Base-by-base conservation (phyloP, 1,284 basidiomycete species). In the Sanghuangporus weigelae region DNA sequence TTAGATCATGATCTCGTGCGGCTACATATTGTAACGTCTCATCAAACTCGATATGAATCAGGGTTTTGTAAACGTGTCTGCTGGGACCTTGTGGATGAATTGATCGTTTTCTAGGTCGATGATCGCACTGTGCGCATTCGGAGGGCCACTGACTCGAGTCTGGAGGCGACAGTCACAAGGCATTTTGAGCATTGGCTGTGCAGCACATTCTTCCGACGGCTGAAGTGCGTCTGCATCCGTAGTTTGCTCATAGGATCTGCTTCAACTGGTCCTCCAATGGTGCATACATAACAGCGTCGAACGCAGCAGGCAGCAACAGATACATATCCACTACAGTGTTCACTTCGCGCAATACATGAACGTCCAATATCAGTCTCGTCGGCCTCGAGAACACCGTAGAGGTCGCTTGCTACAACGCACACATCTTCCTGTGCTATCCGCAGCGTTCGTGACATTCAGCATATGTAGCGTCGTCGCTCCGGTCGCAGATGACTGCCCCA, bases 61-160 rank as follows among this genome's bases (percentile, higher is more conserved):
- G 71, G 96, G 96, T 6, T 98, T 98, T 73, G 95, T 99, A 69
- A 99, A 99, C 96, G 97, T 60, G 93, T 99, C 57, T 95, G 93
- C 70, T 99, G 96, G 87, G 97, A 99, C 76, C 96, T 97, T 1
- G 92, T 96, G 4, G 96, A 96, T 55, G 92, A 98, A 75, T 98
- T 89, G 72, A 84, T 99, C 59, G 95, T 95, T 7, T 96, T 95
- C n/a, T 87, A 96, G 75, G 96, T 95, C 12, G 96, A 98, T 74
- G 97, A 99, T 77, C 89, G 93, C 73, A 91, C 92, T 1, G 92
- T 98, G 67, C 96, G 96, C 72, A 91, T 99, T 55, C 99, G 97
- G 97, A 84, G 92, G 67, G 97, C 95, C 0, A 87, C 85, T 10
- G 94, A 96, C 69, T 99, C 96, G 96, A 78, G 82, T 8, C 75